Base-by-base conservation (phyloP, 805 yeast genomes). In the Suhomyces faveliae region DNA sequence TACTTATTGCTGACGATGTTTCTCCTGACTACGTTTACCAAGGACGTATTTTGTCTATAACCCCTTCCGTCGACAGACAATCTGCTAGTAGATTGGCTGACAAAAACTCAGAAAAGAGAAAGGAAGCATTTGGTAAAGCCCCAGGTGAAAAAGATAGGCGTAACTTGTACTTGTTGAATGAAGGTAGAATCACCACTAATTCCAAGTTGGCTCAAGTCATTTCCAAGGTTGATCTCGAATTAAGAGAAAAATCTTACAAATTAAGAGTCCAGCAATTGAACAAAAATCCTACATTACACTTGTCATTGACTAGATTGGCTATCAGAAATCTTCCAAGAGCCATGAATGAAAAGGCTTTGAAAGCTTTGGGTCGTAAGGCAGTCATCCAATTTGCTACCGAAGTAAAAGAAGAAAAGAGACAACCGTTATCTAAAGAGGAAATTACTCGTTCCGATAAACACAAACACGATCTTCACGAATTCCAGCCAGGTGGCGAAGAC, bases 271-370 rank as follows among this genome's bases (percentile, higher is more conserved):
- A 89, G 59, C 97, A 92, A 71, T 79, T 94, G 60, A 84, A 86
- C 64, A 87, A 88, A 58, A 94, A 92, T 67, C 96, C 98, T 15
- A 75, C 94, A 10, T 75, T 94, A 61, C 98, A 92, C 74, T 72
- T 94, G 50, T 89, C 97, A n/a, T 72, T 92, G 69, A 92, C 98
- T 1, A 83, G 99, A 73, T 79, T 94, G 64, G 99, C 99, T 8
- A 81, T 94, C 49, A 81, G 99, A 70, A 94, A 94, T 64, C 69
- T 94, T 44, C 99, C 99, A 40, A 82, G 98, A 64, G 84, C 95
- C 11, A 84, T 94, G 94, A 86, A 81, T 51, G 88, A 85, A 51
- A 89, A 88, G 66, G 84, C 95, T 0, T 74, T 94, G 58, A 94
- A 94, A 62, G 96, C 95, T 1, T 74, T 94, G 43, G 97, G 95